Evolutionary conservation across 306 rosid genomes (phyloP), one percentile per base, ranked within the genome.

Genomic region (Lathyrus sativus): DNA sequence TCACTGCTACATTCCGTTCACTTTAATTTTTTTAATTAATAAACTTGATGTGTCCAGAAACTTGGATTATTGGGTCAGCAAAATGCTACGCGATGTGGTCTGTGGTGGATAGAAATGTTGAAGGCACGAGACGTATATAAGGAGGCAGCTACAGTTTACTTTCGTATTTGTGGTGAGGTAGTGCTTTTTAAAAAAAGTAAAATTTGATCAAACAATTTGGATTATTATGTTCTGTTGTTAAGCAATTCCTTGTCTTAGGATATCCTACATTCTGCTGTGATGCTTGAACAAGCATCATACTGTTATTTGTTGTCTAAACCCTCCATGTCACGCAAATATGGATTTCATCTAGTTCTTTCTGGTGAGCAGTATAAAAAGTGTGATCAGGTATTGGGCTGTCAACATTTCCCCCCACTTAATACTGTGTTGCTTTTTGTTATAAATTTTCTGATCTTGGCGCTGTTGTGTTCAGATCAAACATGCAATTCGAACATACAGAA

Each of bases 231-330:
- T 79, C 68, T 61, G 68, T 64, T 54, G 39, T 71, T 82, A 74
- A 85, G 79, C 58, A 39, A 17, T 78, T 71, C 63, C 59, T 80
- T 57, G 63, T 62, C 55, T 62, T 73, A 93, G 99, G 99, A 93
- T 73, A 86, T 84, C 67, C 83, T 93, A 71, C 95, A 82, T 74
- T 88, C 99, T 41, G 99, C 97, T 55, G 97, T 93, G 64, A 90
- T 93, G 95, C 97, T 90, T 65, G 99, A 93, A 86, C 99, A 93
- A 88, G 99, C 99, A 44, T 88, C 99, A 7, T 88, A 87, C 79
- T 93, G 99, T 78, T 93, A 88, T 84, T 79, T 88, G 81, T 45
- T 86, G 81, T 85, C 97, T 71, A 86, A 81, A 74, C 99, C 99
- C 74, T 92, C 97, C 71, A 82, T 93, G 97, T 76, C 86, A 57